phyloP scores from a whole-genome alignment of 163 green algal species.

The Chloromonas sp. region DNA sequence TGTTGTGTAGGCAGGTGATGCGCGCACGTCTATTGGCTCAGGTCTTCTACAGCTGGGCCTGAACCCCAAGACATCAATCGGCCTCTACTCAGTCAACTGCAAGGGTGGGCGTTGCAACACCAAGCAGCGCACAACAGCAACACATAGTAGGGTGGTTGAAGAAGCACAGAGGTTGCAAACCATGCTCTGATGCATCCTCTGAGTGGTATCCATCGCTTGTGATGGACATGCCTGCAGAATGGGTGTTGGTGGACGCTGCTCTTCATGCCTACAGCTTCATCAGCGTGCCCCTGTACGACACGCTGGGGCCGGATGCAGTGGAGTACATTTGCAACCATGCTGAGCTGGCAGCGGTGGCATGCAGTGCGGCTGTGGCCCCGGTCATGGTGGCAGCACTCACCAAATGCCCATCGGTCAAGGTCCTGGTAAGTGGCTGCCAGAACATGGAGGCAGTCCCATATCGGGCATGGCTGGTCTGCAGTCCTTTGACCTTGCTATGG shows the following conservation, averaged over 20 bases:
- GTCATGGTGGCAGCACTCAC: conserved; percentile 67
- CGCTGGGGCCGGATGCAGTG: conserved; percentile 82
- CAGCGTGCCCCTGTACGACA: conserved; percentile 91
- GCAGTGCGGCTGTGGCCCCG: conserved; percentile 36
- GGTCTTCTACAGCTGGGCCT: conserved; percentile 80
- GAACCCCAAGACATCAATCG: conserved; percentile 54
- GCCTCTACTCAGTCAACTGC: conserved; percentile 87
- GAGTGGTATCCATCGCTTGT: too few relatives aligned
- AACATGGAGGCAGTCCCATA: background rate
- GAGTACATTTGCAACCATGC: conserved; percentile 88
- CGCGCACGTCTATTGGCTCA: conserved; percentile 73
- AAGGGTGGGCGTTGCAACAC: conserved; percentile 31
- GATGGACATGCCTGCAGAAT: conserved; percentile 57
- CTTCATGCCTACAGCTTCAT: conserved; percentile 73
- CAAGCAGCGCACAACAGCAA: background rate
- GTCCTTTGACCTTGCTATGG: too few relatives aligned
- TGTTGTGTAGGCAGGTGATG: conserved; percentile 41
- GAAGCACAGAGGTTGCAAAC: too few relatives aligned
- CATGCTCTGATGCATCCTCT: too few relatives aligned
- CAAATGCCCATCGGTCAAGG: conserved; percentile 59
- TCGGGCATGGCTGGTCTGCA: too few relatives aligned
- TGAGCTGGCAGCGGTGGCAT: conserved; percentile 72
- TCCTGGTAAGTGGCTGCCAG: conserved; percentile 22
- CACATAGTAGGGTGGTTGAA: too few relatives aligned
- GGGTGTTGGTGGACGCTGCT: conserved; percentile 82